Percentiles rank a stretch among this genome's conserved stretches.
Evolutionary conservation across 352 stramenopile genomes (phyloP).

Genomic region (Pythium aquatile): DNA sequence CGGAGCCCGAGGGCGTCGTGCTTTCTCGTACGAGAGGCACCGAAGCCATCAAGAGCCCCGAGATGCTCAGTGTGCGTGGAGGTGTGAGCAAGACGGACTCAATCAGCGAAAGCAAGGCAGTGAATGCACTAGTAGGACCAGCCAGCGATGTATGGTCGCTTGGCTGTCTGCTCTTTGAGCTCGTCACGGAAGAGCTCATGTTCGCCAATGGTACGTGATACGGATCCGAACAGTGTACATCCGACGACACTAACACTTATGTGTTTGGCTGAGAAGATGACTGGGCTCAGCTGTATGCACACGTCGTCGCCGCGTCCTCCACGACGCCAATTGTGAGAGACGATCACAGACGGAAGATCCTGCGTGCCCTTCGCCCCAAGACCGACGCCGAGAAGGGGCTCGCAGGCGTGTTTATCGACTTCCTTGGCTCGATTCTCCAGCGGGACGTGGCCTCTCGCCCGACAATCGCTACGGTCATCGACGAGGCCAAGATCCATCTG

Average conservation of each 20-base stretch:
- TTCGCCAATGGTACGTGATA: constrained; percentile 49
- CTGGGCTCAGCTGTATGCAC: constrained; percentile 56
- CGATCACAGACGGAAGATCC: constrained; percentile 43
- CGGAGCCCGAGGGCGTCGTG: constrained; percentile 14
- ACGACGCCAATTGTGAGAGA: constrained; percentile 28
- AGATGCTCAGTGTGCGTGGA: constrained; percentile 59
- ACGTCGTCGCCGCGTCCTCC: constrained; percentile 37
- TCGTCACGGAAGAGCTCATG: constrained; percentile 62
- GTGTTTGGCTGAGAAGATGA: constrained; percentile 41
- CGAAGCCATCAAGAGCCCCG: constrained; percentile 75
- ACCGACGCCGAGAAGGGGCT: constrained; percentile 23
- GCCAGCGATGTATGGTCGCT: constrained; percentile 72
- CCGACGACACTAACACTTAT: constrained; percentile 7
- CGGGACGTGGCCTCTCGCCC: constrained; percentile 5
- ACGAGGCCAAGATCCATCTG: constrained; percentile 14
- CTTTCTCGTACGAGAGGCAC: constrained; percentile 56
- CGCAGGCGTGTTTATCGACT: constrained; percentile 10
- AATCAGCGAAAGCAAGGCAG: not conserved
- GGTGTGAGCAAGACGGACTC: constrained; percentile 11
- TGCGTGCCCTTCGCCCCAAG: constrained; percentile 26
- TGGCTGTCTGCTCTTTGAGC: constrained; percentile 67
- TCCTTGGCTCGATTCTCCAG: constrained; percentile 18
- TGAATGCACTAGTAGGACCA: constrained; percentile 31
- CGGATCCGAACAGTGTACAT: too few species aligned
- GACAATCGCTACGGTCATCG: constrained; percentile 9